phyloP scores from a whole-genome alignment of 345 rosid species.

The Moricandia arvensis region DNA sequence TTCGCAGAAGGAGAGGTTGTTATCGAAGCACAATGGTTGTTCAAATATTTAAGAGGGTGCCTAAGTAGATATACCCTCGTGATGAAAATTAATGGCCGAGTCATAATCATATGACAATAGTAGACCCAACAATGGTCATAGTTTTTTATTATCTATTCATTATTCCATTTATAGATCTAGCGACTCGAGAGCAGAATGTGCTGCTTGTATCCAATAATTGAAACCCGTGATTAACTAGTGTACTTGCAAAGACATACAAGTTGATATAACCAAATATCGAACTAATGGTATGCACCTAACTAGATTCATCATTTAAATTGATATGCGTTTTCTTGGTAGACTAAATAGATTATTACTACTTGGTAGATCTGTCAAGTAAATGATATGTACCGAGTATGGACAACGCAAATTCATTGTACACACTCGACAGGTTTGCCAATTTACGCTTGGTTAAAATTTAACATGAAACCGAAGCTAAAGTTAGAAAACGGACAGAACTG shows the following conservation, averaged over 20 bases:
- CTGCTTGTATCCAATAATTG: background rate
- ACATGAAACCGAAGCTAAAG: background rate
- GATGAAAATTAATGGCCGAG: conserved; percentile 12
- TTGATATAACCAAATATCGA: background rate
- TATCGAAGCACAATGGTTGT: conserved; percentile 18
- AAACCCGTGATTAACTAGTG: background rate
- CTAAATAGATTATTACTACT: background rate
- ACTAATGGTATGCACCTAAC: conserved; percentile 14
- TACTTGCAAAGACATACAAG: conserved; percentile 8
- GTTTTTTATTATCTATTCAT: conserved; percentile 15
- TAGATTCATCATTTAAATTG: conserved; percentile 11
- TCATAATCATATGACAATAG: conserved; percentile 16
- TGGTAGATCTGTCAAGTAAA: background rate
- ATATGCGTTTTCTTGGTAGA: conserved; percentile 5
- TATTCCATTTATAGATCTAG: conserved; percentile 6
- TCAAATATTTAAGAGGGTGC: conserved; percentile 29
- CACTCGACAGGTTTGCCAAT: background rate
- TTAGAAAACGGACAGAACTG: background rate
- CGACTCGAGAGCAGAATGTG: background rate
- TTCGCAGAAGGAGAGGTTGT: conserved; percentile 2
- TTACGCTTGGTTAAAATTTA: background rate
- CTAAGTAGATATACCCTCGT: conserved; percentile 24
- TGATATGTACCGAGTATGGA: background rate
- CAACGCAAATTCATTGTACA: background rate
- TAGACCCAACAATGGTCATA: conserved; percentile 28